These are phyloP conservation scores for Lyophyllum atratum DNA, from an alignment of 768 basidiomycete genomes.

Conservation along the genomic window DNA sequence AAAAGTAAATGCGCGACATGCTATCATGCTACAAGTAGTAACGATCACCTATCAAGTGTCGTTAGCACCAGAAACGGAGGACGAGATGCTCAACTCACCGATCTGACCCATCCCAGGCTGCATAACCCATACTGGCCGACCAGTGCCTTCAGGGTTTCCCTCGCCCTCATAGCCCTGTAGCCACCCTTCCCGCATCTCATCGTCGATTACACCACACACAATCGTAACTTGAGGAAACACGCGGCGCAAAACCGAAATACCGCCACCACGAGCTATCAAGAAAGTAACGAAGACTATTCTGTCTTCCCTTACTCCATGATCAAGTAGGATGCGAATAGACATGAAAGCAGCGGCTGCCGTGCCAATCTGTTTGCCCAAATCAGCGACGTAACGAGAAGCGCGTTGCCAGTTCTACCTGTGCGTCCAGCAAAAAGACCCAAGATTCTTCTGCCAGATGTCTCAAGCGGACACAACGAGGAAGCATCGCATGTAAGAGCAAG, in stretches of 20 bases:
- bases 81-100: conserved; percentile 34
- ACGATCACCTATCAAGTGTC: conserved; percentile 34
- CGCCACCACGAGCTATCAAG: conserved; percentile 82
- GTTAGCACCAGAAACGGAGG: conserved; percentile 10
- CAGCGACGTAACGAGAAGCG: neutral
- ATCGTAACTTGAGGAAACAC: conserved; percentile 89
- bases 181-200: conserved; percentile 75
- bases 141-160: conserved; percentile 47
- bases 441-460: conserved; percentile 64
- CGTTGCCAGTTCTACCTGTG: conserved; percentile 55
- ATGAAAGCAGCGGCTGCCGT: conserved; percentile 93
- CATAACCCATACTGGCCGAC: conserved; percentile 78
- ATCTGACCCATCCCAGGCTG: conserved; percentile 91
- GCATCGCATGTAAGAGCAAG: conserved; percentile 75
- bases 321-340: conserved; percentile 91
- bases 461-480: conserved; percentile 74
- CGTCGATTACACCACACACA: conserved; percentile 83
- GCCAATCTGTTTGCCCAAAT: conserved; percentile 61
- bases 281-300: conserved; percentile 91
- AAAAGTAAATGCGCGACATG: neutral
- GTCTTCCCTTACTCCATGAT: conserved; percentile 86
- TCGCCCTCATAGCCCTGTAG: conserved; percentile 56
- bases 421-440: conserved; percentile 88
- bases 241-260: conserved; percentile 70
- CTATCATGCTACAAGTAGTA: conserved; percentile 33